Evolutionary conservation across 1,139 yeast genomes (phyloP).

Genomic region (Blastobotrys malaysiensis): DNA sequence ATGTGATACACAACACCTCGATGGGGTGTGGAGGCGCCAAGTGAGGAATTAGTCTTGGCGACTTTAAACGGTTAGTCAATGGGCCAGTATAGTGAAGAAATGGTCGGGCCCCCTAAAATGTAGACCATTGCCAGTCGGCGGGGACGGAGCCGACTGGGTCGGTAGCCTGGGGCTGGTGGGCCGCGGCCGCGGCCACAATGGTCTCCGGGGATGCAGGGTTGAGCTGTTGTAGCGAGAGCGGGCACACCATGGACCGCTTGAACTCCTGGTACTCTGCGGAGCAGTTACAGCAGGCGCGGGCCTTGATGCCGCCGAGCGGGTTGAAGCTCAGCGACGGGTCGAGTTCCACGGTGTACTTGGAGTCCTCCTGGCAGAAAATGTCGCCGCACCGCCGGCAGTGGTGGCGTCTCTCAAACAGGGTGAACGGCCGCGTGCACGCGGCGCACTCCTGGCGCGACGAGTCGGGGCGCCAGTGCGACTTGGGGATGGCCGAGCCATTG

Average conservation of each 20-base stretch:
- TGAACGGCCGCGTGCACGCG: conserved; percentile 46
- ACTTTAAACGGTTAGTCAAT: too few species aligned
- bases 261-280: conserved; percentile 45
- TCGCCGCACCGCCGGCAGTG: conserved; percentile 96
- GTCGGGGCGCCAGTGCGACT: conserved; percentile 73
- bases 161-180: conserved; percentile 7
- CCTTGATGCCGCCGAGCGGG: conserved; percentile 57
- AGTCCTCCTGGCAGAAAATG: conserved; percentile 69
- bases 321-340: conserved; percentile 74
- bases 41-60: too few species aligned
- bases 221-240: conserved; percentile 4
- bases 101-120: conserved; percentile 32
- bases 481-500: conserved; percentile 12
- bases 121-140: conserved; percentile 42
- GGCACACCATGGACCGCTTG: conserved; percentile 7
- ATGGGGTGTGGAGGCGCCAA: too few species aligned
- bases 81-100: too few species aligned
- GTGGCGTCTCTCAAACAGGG: conserved; percentile 71
- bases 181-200: conserved; percentile 1
- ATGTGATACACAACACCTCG: too few species aligned
- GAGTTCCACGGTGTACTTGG: conserved; percentile 44
- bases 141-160: conserved; percentile 33
- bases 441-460: conserved; percentile 56
- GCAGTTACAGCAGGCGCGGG: conserved; percentile 77
- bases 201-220: neutral